Percentiles rank a stretch among this genome's conserved stretches.
phyloP scores from a whole-genome alignment of 164 flowering plant genomes.

The Umbilicus rupestris region DNA sequence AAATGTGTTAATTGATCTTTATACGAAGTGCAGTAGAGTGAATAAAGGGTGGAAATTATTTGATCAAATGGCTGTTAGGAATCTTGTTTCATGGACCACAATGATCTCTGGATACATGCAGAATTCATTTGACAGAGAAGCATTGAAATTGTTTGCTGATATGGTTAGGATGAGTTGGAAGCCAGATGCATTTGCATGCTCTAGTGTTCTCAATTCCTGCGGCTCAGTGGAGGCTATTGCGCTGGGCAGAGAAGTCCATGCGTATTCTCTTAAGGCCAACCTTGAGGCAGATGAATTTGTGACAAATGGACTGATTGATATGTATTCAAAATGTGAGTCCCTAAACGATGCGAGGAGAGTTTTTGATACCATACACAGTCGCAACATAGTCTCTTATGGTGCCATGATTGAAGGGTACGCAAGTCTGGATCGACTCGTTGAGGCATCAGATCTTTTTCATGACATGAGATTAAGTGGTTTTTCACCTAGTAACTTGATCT shows the following conservation, averaged over 20 bases:
- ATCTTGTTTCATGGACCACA: conserved; percentile 64
- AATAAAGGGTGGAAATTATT: conserved; percentile 30
- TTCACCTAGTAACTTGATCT: conserved; percentile 49
- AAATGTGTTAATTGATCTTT: conserved; percentile 53
- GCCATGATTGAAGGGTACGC: conserved; percentile 79
- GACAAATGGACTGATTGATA: conserved; percentile 50
- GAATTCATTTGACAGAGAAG: conserved; percentile 44
- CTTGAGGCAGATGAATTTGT: conserved; percentile 52
- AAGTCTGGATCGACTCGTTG: conserved; percentile 26
- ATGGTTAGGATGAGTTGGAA: conserved; percentile 41
- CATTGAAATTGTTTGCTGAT: conserved; percentile 36
- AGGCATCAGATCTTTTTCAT: conserved; percentile 41
- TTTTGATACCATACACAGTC: conserved; percentile 29
- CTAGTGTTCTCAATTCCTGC: conserved; percentile 57
- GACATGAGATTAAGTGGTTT: conserved; percentile 39
- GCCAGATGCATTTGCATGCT: conserved; percentile 60
- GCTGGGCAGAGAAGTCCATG: conserved; percentile 58
- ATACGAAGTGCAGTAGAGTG: conserved; percentile 40
- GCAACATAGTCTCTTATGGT: conserved; percentile 47
- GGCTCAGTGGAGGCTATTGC: conserved; percentile 47
- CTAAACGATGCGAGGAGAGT: conserved; percentile 39
- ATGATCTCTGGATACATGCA: conserved; percentile 74
- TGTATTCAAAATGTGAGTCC: conserved; percentile 62
- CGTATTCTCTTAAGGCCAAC: conserved; percentile 44
- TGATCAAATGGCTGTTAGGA: conserved; percentile 35